These are phyloP conservation scores for Globisporangium parvum DNA, from an alignment of 352 stramenopile genomes.

Conservation along the genomic window DNA sequence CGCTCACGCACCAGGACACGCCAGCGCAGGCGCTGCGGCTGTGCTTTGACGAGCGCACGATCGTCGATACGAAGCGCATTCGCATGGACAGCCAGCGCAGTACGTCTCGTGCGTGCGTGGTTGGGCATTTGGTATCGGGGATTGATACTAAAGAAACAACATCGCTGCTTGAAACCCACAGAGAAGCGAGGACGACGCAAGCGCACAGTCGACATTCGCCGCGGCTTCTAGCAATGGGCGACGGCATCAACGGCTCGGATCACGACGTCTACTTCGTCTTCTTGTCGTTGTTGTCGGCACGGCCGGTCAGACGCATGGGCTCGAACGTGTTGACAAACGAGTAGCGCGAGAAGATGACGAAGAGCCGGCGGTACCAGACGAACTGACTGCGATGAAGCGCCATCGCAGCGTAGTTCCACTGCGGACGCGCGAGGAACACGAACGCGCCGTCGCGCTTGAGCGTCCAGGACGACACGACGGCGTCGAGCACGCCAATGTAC, in stretches of 20 bases:
- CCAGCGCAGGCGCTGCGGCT: background rate
- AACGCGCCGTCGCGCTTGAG: constrained; percentile 24
- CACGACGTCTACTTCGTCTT: too few relatives aligned
- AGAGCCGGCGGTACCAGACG: constrained; percentile 96
- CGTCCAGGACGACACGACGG: constrained; percentile 38
- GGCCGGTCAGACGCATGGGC: constrained; percentile 18
- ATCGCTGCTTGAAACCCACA: background rate
- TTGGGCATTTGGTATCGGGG: background rate
- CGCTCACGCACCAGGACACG: constrained; percentile 23
- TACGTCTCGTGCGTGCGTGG: constrained; percentile 2
- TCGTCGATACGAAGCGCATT: constrained; percentile 16
- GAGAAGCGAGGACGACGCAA: constrained; percentile 25
- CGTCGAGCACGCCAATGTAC: constrained; percentile 83
- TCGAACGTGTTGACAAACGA: constrained; percentile 91
- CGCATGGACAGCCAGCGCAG: constrained; percentile 5
- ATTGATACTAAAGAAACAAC: too few relatives aligned
- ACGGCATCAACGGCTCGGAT: too few relatives aligned
- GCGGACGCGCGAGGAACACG: constrained; percentile 51
- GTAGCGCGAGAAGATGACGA: constrained; percentile 94
- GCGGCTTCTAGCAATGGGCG: constrained; percentile 28
- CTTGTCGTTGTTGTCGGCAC: constrained; percentile 10
- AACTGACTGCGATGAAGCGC: constrained; percentile 91
- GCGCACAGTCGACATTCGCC: constrained; percentile 35
- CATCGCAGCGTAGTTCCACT: constrained; percentile 90
- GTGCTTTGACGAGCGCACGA: constrained; percentile 19